Evolutionary conservation across 805 yeast species (phyloP).

Genomic region (Cyberlindnera xylosilytica): DNA sequence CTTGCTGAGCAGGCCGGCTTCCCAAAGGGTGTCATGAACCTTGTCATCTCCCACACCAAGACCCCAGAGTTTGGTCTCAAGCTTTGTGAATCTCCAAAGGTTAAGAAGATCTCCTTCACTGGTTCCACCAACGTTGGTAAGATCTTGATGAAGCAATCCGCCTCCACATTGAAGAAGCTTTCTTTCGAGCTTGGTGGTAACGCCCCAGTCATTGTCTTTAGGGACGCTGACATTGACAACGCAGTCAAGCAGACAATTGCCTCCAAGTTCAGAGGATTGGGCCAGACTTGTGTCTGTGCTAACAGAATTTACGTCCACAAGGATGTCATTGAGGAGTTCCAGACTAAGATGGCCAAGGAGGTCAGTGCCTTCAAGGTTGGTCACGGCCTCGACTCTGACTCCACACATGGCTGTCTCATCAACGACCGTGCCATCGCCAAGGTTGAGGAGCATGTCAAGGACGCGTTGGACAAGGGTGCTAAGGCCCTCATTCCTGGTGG

Average conservation of each 20-base stretch:
- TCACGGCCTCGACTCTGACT: constrained; percentile 48
- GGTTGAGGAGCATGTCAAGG: constrained; percentile 51
- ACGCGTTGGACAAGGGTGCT: constrained; percentile 56
- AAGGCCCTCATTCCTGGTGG: constrained; percentile 50
- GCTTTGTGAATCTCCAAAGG: constrained; percentile 44
- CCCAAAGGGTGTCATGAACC: constrained; percentile 55
- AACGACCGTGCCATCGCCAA: constrained; percentile 48
- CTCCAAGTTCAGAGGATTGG: constrained; percentile 57
- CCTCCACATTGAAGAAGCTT: constrained; percentile 56
- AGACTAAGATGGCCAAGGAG: constrained; percentile 39
- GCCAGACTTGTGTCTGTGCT: constrained; percentile 67
- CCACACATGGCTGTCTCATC: constrained; percentile 58
- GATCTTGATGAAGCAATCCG: constrained; percentile 52
- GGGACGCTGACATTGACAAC: constrained; percentile 54
- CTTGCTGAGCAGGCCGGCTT: constrained; percentile 58
- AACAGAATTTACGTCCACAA: constrained; percentile 56
- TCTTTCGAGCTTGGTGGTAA: constrained; percentile 68
- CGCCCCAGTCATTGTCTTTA: constrained; percentile 61
- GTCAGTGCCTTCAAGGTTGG: constrained; percentile 51
- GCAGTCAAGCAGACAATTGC: constrained; percentile 53
- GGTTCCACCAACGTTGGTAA: constrained; percentile 66
- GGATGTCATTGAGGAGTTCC: constrained; percentile 46
- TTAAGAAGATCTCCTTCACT: constrained; percentile 59
- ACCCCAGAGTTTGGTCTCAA: constrained; percentile 53
- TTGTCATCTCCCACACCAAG: constrained; percentile 45